Evolutionary conservation across 2,329 filamentous ascomycete genomes (phyloP), one percentile per base, ranked within the genome.

Genomic region (Microthyrium microscopicum): DNA sequence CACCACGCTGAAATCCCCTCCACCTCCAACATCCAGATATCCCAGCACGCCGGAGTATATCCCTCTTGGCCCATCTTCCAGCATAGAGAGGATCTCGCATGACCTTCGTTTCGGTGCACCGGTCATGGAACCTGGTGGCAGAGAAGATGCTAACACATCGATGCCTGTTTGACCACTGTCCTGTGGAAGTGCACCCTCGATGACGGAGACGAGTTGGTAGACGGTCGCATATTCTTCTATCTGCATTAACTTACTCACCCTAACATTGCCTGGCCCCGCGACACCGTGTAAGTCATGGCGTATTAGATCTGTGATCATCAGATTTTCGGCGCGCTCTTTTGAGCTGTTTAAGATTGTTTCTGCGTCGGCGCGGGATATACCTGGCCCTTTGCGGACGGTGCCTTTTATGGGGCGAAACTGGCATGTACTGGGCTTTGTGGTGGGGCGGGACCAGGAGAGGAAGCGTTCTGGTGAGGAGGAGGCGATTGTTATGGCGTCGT

Each of bases 321-420:
- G 67, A 48, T 95, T 95, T 59, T 95, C 87, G 1, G 87, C 87
- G 45, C 81, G 75, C 53, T 95, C 89, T 52, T 95, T 95, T 0
- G 81, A 68, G 37, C 77, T 71, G 11, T 94, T 95, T 11, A 94
- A 68, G 25, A 91, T 70, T 19, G 60, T 58, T 39, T 76, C 72
- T 1, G 87, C 85, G 46, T 79, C 68, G 4, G 65, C 68, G n/a
- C 78, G 62, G 0, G 77, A 89, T 24, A 77, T 72, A 2, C 61
- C 62, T 1, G 64, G 59, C 0, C 68, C 70, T 46, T 92, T 92
- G 44, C 75, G 75, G n/a, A 94, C 83, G 0, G 87, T 95, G 30
- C 87, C 87, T 60, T 95, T 95, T 72, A 95, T 95, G 0, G 87
- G 87, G 5, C 85, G 73, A 66, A 94, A 89, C 40, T 78, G 73